Base-by-base conservation (phyloP, 768 basidiomycete genomes). In the Nevesoporus exiguus region DNA sequence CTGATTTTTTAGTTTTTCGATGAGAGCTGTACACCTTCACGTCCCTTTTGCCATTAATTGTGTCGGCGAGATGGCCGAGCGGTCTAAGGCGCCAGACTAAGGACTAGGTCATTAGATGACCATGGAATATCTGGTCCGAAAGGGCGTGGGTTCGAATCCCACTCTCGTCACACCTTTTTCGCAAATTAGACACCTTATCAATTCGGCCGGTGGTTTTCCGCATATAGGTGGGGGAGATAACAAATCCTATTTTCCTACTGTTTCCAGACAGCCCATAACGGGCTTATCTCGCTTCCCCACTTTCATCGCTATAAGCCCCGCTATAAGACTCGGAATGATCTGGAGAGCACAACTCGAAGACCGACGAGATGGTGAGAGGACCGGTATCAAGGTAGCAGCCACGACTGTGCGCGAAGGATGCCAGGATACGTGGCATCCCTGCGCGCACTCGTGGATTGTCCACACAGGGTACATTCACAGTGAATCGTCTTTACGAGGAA, bases 11-110 rank as follows among this genome's bases (percentile, higher is more conserved):
- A 5, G 4, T 29, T 29, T 29, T 29, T 29, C 27, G 8, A n/a
- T n/a, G n/a, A n/a, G n/a, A n/a, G n/a, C n/a, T n/a, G n/a, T n/a
- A n/a, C n/a, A n/a, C n/a, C n/a, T 21, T 37, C 30, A 25, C 8
- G 9, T 7, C 6, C 24, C 17, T 8, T 51, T 40, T 7, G 7
- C 5, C 29, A 17, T 1, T 7, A 3, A 36, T 3, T 3, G 0
- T 11, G 24, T 22, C 37, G 59, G 67, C 50, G 60, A 78, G 76
- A 79, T 80, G 79, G 78, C 79, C 79, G 78, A 80, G 79, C 76
- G 79, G 78, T 80, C 78, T 72, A 80, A 77, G 79, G 78, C 78
- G 78, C 80, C 78, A 79, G 78, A 80, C 78, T 80, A 79, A 78
- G 78, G 75, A 71, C 8, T 25, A 69, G 65, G 67, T 67, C 66